Evolutionary conservation across 257 asterid species (phyloP).

Genomic region (Striga asiatica): DNA sequence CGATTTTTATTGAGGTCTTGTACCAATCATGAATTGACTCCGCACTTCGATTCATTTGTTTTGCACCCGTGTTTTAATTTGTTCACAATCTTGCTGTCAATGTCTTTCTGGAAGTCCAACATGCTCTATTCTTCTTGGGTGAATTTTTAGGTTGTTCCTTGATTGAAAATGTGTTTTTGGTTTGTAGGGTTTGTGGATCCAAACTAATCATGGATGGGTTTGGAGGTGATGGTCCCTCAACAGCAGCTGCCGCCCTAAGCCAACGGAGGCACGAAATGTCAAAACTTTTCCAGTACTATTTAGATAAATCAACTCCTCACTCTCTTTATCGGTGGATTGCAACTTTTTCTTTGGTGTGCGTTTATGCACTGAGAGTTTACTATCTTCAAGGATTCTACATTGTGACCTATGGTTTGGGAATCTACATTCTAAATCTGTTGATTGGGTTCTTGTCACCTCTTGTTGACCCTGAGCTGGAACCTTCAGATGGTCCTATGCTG

Average conservation of each 20-base stretch:
- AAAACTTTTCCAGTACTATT: constrained; percentile 62
- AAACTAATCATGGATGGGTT: constrained; percentile 31
- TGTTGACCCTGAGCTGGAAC: constrained; percentile 82
- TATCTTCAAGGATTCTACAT: constrained; percentile 83
- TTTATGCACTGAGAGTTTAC: constrained; percentile 67
- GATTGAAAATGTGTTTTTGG: constrained; percentile 6
- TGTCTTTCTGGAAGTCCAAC: no score
- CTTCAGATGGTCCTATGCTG: constrained; percentile 60
- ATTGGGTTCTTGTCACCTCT: constrained; percentile 47
- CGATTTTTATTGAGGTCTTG: no score
- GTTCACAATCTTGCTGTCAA: no score
- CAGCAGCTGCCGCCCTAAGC: constrained; percentile 65
- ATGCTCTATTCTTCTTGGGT: no score
- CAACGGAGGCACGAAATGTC: constrained; percentile 60
- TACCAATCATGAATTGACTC: no score
- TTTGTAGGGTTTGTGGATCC: constrained; percentile 16
- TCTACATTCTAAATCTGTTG: constrained; percentile 58
- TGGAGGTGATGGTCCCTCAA: constrained; percentile 37
- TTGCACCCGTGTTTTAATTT: no score
- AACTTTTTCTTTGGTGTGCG: constrained; percentile 32
- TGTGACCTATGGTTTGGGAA: constrained; percentile 77
- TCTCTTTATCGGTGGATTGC: constrained; percentile 76
- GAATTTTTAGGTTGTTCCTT: no score
- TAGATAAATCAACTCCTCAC: constrained; percentile 87
- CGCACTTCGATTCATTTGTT: no score